Conservation (phyloP, 371 early-diverging fungal species). For the Mucor piriformis region DNA sequence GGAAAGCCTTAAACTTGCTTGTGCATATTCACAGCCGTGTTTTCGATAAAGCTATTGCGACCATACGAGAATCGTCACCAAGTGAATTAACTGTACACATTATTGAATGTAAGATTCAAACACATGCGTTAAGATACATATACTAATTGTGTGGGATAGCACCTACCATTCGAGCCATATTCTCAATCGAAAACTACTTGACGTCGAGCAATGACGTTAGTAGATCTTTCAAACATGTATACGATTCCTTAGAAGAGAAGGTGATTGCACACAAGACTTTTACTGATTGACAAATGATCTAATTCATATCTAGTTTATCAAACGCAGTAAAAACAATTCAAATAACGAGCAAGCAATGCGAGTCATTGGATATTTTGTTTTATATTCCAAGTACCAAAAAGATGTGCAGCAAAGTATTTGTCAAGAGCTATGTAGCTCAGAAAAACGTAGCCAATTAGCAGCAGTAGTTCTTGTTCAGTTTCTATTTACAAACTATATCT, state of each 20-base stretch:
- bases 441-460: constrained; percentile 17
- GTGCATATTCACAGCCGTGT: constrained; percentile 15
- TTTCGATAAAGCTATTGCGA: constrained; percentile 14
- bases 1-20: constrained; percentile 22
- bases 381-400: constrained; percentile 6
- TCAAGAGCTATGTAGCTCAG: neutral
- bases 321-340: neutral
- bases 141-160: constrained; percentile 7
- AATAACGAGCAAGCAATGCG: constrained; percentile 13
- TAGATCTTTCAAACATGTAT: constrained; percentile 11
- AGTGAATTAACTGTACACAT: neutral
- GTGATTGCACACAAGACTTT: neutral
- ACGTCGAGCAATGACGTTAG: neutral
- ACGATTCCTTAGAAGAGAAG: constrained; percentile 21
- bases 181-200: constrained; percentile 23
- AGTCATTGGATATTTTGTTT: constrained; percentile 11
- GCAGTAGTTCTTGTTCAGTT: constrained; percentile 13
- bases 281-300: neutral
- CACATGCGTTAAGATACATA: too few relatives aligned
- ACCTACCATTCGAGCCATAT: constrained; percentile 16
- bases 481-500: constrained; percentile 1
- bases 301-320: neutral
- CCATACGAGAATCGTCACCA: neutral
- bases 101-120: constrained; percentile 12
- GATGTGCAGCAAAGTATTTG: neutral